These are phyloP conservation scores for Colletotrichum sojae DNA, from an alignment of 2,329 filamentous ascomycete genomes.

Conservation along the genomic window DNA sequence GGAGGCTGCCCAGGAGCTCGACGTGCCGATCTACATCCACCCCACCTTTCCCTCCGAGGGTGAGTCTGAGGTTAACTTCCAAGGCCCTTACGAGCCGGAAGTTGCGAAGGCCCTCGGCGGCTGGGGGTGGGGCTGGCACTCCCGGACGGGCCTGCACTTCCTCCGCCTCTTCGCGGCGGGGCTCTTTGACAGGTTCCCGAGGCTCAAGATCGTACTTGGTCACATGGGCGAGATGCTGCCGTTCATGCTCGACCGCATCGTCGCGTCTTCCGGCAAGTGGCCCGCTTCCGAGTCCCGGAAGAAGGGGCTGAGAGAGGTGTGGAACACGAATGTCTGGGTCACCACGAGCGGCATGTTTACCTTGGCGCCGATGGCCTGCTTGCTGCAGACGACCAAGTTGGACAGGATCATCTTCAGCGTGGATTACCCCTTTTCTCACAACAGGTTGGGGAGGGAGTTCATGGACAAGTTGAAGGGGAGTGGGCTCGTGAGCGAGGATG, in stretches of 20 bases:
- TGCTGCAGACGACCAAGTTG: constrained; percentile 59
- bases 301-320: constrained; percentile 63
- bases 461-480: constrained; percentile 64
- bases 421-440: constrained; percentile 69
- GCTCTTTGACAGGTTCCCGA: constrained; percentile 53
- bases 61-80: constrained; percentile 23
- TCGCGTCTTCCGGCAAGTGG: constrained; percentile 31
- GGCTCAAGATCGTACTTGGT: constrained; percentile 55
- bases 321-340: constrained; percentile 69
- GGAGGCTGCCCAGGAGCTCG: constrained; percentile 56
- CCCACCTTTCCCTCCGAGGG: constrained; percentile 49
- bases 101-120: constrained; percentile 72
- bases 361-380: constrained; percentile 60
- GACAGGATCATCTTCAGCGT: constrained; percentile 69
- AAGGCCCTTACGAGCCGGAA: constrained; percentile 63
- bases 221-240: constrained; percentile 65
- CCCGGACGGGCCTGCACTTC: constrained; percentile 46
- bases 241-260: constrained; percentile 65
- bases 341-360: constrained; percentile 70
- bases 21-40: constrained; percentile 67
- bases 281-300: constrained; percentile 46
- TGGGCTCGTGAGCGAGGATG: constrained; percentile 62
- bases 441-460: constrained; percentile 62
- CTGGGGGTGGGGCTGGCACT: constrained; percentile 36
- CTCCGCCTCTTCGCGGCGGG: constrained; percentile 52